Evolutionary conservation across 805 yeast species (phyloP).

Genomic region (Wickerhamomyces sydowiorum): DNA sequence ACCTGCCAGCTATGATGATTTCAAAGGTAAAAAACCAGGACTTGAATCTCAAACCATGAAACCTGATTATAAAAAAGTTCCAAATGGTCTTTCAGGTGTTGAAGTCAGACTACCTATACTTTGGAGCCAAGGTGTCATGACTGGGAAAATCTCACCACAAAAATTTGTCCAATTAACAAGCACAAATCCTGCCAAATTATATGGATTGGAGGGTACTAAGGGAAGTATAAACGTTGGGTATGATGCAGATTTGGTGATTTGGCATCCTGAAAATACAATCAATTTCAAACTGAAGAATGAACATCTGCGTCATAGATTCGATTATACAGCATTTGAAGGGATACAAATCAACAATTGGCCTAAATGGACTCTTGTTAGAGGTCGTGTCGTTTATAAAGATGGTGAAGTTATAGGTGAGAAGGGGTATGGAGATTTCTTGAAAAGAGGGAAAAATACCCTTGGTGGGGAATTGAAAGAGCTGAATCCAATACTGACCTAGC

Average conservation of each 20-base stretch:
- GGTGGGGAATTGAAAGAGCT: conserved; percentile 18
- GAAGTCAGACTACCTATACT: conserved; percentile 41
- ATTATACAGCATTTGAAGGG: conserved; percentile 35
- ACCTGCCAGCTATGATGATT: conserved; percentile 36
- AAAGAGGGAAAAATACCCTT: conserved; percentile 19
- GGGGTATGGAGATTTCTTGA: conserved; percentile 22
- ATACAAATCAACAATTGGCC: conserved; percentile 40
- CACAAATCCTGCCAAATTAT: conserved; percentile 40
- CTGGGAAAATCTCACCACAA: conserved; percentile 33
- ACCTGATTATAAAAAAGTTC: conserved; percentile 37
- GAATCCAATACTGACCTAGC: conserved; percentile 14
- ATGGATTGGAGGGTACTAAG: conserved; percentile 35
- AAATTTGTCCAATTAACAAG: conserved; percentile 39
- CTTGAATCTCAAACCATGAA: conserved; percentile 25
- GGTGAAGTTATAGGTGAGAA: conserved; percentile 15
- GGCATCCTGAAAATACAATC: conserved; percentile 36
- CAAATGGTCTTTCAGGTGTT: conserved; percentile 45
- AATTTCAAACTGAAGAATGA: conserved; percentile 23
- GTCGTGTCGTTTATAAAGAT: conserved; percentile 27
- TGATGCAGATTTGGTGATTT: conserved; percentile 43
- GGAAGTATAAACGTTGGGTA: conserved; percentile 40
- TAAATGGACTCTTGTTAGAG: conserved; percentile 35
- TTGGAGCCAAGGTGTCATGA: conserved; percentile 38
- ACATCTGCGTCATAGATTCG: conserved; percentile 31
- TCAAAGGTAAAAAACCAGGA: conserved; percentile 37